A percentile compares a stretch with the other conserved stretches of the same genome.
Evolutionary conservation across 1,284 basidiomycete genomes (phyloP).

Genomic region (Tremellales sp.): DNA sequence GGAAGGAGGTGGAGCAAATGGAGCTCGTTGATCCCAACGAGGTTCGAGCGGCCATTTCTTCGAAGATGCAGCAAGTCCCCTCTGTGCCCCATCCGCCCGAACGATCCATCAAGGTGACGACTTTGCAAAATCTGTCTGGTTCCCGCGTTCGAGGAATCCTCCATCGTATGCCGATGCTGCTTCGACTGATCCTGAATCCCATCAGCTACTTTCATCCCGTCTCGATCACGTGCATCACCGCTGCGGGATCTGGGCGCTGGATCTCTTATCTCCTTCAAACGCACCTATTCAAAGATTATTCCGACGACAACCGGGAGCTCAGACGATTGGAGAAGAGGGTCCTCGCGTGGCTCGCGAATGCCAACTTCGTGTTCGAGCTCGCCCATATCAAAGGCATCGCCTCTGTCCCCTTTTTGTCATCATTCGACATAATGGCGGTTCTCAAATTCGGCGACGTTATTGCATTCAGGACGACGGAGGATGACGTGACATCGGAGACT

Average conservation of each 20-base stretch:
- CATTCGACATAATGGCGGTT: conserved; percentile 13
- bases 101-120: conserved; percentile 22
- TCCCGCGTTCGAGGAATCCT: conserved; percentile 8
- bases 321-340: conserved; percentile 16
- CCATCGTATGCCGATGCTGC: conserved; percentile 16
- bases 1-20: conserved; percentile 5
- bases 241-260: conserved; percentile 14
- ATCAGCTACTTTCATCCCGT: conserved; percentile 23
- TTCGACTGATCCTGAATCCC: conserved; percentile 20
- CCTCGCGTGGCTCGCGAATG: conserved; percentile 16
- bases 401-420: conserved; percentile 14
- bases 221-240: conserved; percentile 17
- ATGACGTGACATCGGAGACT: conserved; percentile 1
- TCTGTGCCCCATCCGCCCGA: conserved; percentile 19
- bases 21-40: conserved; percentile 1
- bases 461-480: conserved; percentile 10
- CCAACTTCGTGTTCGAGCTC: conserved; percentile 19
- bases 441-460: conserved; percentile 16
- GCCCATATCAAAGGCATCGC: conserved; percentile 13
- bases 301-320: conserved; percentile 12
- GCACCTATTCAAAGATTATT: conserved; percentile 19
- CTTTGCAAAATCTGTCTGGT: conserved; percentile 13
- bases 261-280: conserved; percentile 12
- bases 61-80: conserved; percentile 12
- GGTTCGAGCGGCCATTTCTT: conserved; percentile 18